These are phyloP conservation scores for sunflower (Helianthus annuus) DNA, from an alignment of 129 eudicot genomes.

Conservation along the genomic window HanXRQr2.0-SUNRISE NC_035433.2:1927577-1928076, in stretches of 20 bases:
- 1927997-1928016: not conserved
- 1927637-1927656: slow-evolving; percentile 73
- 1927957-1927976: not conserved
- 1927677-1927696: slow-evolving; percentile 31
- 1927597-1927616: slow-evolving; percentile 80
- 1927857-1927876: not conserved
- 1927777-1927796: slow-evolving; percentile 67
- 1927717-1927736: slow-evolving; percentile 41
- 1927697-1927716: slow-evolving; percentile 46
- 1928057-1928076: slow-evolving; percentile 27
- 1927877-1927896: not conserved
- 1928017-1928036: slow-evolving; percentile 18
- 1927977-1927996: not conserved
- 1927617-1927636: slow-evolving; percentile 72
- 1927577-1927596: slow-evolving; percentile 55
- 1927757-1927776: slow-evolving; percentile 71
- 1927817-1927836: slow-evolving; percentile 35
- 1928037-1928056: not conserved
- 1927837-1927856: slow-evolving; percentile 32
- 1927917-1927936: not conserved
- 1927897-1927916: not conserved
- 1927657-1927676: slow-evolving; percentile 48
- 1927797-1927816: slow-evolving; percentile 36
- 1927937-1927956: not conserved
- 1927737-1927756: slow-evolving; percentile 51